A percentile compares a stretch with the other conserved stretches of the same genome.
phyloP scores from a whole-genome alignment of 768 basidiomycete species.

The Xerocomellus chrysenteron region DNA sequence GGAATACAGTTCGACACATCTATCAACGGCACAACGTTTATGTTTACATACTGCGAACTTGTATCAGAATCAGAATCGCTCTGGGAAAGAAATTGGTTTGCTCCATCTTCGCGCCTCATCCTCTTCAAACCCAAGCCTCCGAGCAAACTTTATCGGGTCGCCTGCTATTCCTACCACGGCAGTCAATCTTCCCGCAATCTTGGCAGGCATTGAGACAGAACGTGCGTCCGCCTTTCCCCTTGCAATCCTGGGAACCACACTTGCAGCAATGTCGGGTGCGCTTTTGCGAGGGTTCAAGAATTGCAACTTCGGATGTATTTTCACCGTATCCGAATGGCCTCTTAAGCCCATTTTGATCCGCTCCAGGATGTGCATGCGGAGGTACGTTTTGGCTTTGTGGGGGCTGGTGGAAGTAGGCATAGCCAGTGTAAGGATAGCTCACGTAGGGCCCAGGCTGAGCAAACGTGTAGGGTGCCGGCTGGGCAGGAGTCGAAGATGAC shows the following conservation, averaged over 20 bases:
- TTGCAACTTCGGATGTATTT: slow-evolving; percentile 24
- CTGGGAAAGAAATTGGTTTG: neutral
- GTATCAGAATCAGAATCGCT: neutral
- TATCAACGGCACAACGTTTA: slow-evolving; percentile 3
- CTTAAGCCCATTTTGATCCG: slow-evolving; percentile 30
- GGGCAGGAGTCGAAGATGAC: slow-evolving; percentile 23
- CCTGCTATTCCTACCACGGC: slow-evolving; percentile 74
- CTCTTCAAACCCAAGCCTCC: slow-evolving; percentile 46
- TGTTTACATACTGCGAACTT: slow-evolving; percentile 12
- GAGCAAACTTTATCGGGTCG: slow-evolving; percentile 73
- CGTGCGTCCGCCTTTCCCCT: slow-evolving; percentile 74
- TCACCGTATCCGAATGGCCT: slow-evolving; percentile 30
- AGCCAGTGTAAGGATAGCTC: slow-evolving; percentile 35
- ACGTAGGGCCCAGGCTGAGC: slow-evolving; percentile 34
- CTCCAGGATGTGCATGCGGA: slow-evolving; percentile 24
- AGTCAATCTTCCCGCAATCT: slow-evolving; percentile 81
- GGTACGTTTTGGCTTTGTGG: slow-evolving; percentile 22
- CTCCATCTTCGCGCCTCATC: neutral
- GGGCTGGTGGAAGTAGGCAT: slow-evolving; percentile 34
- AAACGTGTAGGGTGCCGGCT: slow-evolving; percentile 32
- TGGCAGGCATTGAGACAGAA: slow-evolving; percentile 76
- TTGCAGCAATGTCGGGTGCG: slow-evolving; percentile 81
- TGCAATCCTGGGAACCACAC: slow-evolving; percentile 78
- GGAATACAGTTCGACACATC: slow-evolving; percentile 3
- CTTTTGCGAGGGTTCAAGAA: slow-evolving; percentile 46